Conservation (phyloP, 2,329 filamentous ascomycete species). For the Botrytis tulipae region DNA sequence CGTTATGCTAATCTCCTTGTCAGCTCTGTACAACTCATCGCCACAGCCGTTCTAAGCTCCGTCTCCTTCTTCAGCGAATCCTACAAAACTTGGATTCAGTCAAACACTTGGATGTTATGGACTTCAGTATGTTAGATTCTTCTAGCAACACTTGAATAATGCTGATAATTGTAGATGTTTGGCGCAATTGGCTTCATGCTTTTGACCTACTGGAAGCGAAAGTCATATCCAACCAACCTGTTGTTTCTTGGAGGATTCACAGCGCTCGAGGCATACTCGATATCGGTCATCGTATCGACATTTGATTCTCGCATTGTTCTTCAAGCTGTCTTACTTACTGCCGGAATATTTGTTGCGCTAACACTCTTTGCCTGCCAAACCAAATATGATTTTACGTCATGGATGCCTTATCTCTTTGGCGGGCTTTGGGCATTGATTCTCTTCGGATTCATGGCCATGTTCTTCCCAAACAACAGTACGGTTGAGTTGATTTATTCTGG, state of each 20-base stretch:
- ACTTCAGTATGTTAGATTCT: conserved; percentile 57
- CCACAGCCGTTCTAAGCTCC: conserved; percentile 75
- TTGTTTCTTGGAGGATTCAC: conserved; percentile 91
- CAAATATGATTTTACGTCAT: conserved; percentile 96
- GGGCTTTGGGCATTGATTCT: conserved; percentile 85
- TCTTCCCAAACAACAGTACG: conserved; percentile 81
- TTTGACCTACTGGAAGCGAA: conserved; percentile 92
- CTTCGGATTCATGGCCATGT: conserved; percentile 88
- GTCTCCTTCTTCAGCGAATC: conserved; percentile 78
- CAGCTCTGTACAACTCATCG: conserved; percentile 83
- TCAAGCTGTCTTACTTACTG: conserved; percentile 85
- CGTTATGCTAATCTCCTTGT: conserved; percentile 15
- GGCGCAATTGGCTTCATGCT: conserved; percentile 81
- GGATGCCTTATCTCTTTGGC: conserved; percentile 94
- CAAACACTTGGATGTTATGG: conserved; percentile 81
- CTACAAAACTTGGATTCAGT: conserved; percentile 87
- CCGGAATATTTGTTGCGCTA: conserved; percentile 75
- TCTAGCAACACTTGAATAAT: not conserved
- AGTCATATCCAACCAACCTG: conserved; percentile 91
- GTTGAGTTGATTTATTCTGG: conserved; percentile 84
- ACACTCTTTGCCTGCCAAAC: conserved; percentile 93
- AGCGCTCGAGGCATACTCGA: conserved; percentile 85
- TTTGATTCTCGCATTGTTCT: conserved; percentile 82
- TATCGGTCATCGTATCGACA: conserved; percentile 89
- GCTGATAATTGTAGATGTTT: conserved; percentile 55